phyloP scores from a whole-genome alignment of 768 basidiomycete genomes.

The Russula olivacea region DNA sequence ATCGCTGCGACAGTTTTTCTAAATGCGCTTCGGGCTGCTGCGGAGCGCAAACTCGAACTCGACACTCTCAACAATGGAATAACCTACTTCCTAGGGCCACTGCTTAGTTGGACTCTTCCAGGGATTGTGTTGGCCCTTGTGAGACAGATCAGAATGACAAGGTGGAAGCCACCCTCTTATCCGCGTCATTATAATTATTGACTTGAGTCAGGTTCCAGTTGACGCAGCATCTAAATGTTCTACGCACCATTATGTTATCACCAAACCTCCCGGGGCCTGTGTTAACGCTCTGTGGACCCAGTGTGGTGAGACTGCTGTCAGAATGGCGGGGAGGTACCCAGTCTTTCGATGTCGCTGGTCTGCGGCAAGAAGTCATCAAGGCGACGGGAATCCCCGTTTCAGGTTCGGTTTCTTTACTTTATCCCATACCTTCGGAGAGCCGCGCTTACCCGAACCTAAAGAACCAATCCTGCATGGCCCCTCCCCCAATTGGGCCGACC shows the following conservation, averaged over 20 bases:
- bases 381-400: conserved; percentile 36
- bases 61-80: conserved; percentile 69
- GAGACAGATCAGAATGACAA: conserved; percentile 44
- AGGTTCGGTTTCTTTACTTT: conserved; percentile 31
- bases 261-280: conserved; percentile 60
- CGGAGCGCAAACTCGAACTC: conserved; percentile 53
- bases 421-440: background rate
- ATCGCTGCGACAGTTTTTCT: conserved; percentile 63
- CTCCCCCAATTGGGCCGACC: conserved; percentile 41
- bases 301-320: conserved; percentile 43
- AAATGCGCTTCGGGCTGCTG: conserved; percentile 48
- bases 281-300: conserved; percentile 54
- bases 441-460: conserved; percentile 1
- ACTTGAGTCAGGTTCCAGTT: conserved; percentile 39
- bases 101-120: conserved; percentile 76
- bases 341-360: conserved; percentile 35
- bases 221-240: conserved; percentile 51
- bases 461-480: background rate
- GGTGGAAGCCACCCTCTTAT: conserved; percentile 1
- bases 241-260: conserved; percentile 62
- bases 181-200: background rate
- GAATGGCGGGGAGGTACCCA: conserved; percentile 34
- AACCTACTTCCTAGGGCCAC: conserved; percentile 65
- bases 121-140: conserved; percentile 62
- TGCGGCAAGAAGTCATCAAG: conserved; percentile 37